Percentiles rank a stretch among this genome's conserved stretches.
Conservation (phyloP, 2,329 filamentous ascomycete genomes). For the Scleromitrula shiraiana region DNA sequence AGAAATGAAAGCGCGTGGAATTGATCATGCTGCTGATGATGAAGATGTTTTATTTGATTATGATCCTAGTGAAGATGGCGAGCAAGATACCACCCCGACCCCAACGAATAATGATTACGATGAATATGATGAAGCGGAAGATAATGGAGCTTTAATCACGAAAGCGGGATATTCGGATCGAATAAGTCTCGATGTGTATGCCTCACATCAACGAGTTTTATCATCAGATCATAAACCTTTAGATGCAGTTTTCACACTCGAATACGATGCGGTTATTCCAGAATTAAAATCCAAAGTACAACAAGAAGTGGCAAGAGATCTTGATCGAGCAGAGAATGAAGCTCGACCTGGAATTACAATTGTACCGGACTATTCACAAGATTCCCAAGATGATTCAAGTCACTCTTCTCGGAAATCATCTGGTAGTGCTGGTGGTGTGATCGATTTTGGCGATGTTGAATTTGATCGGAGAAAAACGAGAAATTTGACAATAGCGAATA, state of each 20-base stretch:
- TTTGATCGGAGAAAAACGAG: slow-evolving; percentile 60
- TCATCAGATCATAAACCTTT: slow-evolving; percentile 96
- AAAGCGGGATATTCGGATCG: slow-evolving; percentile 50
- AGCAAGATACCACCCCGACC: slow-evolving; percentile 34
- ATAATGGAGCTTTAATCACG: slow-evolving; percentile 39
- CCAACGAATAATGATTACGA: slow-evolving; percentile 42
- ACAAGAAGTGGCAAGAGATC: slow-evolving; percentile 75
- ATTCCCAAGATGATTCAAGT: slow-evolving; percentile 24
- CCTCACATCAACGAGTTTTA: slow-evolving; percentile 78
- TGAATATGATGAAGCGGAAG: slow-evolving; percentile 36
- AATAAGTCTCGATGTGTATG: slow-evolving; percentile 59
- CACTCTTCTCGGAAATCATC: slow-evolving; percentile 17
- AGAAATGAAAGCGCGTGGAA: slow-evolving; percentile 74
- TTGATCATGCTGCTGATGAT: slow-evolving; percentile 66
- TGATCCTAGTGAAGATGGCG: slow-evolving; percentile 70
- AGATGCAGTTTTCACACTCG: slow-evolving; percentile 71
- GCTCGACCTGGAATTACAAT: slow-evolving; percentile 74
- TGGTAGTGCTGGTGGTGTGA: slow-evolving; percentile 38
- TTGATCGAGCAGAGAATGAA: slow-evolving; percentile 90
- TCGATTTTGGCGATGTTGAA: slow-evolving; percentile 71
- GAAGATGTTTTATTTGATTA: slow-evolving; percentile 86
- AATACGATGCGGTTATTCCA: slow-evolving; percentile 79
- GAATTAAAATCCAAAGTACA: slow-evolving; percentile 78
- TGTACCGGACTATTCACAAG: slow-evolving; percentile 59
- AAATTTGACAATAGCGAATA: slow-evolving; percentile 82